phyloP scores from a whole-genome alignment of 2,329 filamentous ascomycete genomes.

The Erysiphe pisi region DNA sequence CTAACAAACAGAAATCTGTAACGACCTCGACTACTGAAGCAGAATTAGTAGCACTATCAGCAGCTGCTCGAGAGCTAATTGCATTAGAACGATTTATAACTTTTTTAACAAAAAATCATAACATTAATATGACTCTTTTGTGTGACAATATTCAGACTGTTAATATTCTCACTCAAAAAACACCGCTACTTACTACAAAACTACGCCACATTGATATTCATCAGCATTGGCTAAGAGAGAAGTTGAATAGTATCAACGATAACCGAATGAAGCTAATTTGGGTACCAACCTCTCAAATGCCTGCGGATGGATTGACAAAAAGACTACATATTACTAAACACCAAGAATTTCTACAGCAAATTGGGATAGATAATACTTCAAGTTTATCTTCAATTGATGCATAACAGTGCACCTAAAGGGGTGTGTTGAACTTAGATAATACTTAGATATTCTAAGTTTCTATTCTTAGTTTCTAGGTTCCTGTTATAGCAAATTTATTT shows the following conservation, averaged over 20 bases:
- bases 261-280: background rate
- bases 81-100: slow-evolving; percentile 16
- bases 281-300: slow-evolving; percentile 6
- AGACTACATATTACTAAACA: background rate
- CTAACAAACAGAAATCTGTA: slow-evolving; percentile 5
- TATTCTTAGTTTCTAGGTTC: too few relatives aligned
- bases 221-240: slow-evolving; percentile 2
- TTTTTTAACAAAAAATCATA: background rate
- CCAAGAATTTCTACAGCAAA: background rate
- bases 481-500: too few relatives aligned
- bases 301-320: slow-evolving; percentile 20
- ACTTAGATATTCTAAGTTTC: too few relatives aligned
- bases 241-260: background rate
- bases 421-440: too few relatives aligned
- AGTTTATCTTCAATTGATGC: too few relatives aligned
- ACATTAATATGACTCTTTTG: background rate
- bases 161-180: background rate
- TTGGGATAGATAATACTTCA: background rate
- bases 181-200: background rate
- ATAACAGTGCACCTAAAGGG: background rate
- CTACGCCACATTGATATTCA: slow-evolving; percentile 24
- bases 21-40: slow-evolving; percentile 24
- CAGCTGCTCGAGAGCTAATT: background rate
- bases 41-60: slow-evolving; percentile 17
- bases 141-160: slow-evolving; percentile 26